Conservation (phyloP, 352 stramenopile species). For the Pythium volutum region DNA sequence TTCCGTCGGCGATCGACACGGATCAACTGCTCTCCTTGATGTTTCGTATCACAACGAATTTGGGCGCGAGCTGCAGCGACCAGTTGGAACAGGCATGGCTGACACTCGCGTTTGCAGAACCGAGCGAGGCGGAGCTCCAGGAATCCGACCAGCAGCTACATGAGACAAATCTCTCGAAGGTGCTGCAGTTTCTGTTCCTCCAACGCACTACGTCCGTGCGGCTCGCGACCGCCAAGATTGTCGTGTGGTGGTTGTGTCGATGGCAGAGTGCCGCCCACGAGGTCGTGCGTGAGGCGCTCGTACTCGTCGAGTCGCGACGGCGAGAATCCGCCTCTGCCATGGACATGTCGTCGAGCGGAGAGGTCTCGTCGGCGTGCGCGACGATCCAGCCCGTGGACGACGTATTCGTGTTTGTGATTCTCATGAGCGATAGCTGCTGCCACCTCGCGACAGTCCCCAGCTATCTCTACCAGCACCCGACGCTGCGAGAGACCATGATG, state of each 20-base stretch:
- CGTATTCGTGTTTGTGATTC: constrained; percentile 30
- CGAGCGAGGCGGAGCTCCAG: not conserved
- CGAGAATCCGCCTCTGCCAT: constrained; percentile 6
- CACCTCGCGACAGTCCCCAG: constrained; percentile 22
- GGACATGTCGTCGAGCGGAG: not conserved
- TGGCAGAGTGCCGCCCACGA: constrained; percentile 53
- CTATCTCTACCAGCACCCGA: constrained; percentile 22
- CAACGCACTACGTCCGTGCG: constrained; percentile 34
- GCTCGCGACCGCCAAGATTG: constrained; percentile 44
- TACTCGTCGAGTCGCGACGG: constrained; percentile 20
- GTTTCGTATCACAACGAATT: constrained; percentile 49
- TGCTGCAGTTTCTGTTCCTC: constrained; percentile 50
- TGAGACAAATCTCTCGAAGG: constrained; percentile 24
- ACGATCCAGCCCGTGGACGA: constrained; percentile 31
- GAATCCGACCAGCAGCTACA: not conserved
- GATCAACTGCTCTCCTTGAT: constrained; percentile 40
- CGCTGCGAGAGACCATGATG: constrained; percentile 27
- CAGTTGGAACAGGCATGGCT: constrained; percentile 70
- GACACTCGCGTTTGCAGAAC: constrained; percentile 42
- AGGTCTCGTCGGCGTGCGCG: not conserved
- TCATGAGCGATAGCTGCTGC: constrained; percentile 32
- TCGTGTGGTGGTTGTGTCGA: constrained; percentile 66
- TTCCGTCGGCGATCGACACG: constrained; percentile 6
- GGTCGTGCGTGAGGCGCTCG: constrained; percentile 31
- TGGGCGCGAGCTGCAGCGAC: constrained; percentile 35